phyloP scores from a whole-genome alignment of 768 basidiomycete genomes.

The Rhodosporidiobolus odoratus region DNA sequence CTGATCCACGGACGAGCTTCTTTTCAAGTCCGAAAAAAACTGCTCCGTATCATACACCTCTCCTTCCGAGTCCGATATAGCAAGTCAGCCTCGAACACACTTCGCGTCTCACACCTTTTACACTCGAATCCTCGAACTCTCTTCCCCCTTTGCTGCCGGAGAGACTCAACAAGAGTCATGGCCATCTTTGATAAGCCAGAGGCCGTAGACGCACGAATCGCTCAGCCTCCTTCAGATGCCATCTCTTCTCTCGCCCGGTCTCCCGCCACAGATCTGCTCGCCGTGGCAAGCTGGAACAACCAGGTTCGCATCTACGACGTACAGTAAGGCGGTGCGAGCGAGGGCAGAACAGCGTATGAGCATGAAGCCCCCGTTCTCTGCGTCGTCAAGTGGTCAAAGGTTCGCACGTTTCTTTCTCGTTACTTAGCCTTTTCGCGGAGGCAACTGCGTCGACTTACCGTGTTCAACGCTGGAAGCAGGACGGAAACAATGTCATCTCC shows the following conservation, averaged over 20 bases:
- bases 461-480: background rate
- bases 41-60: no score
- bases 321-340: constrained; percentile 61
- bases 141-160: background rate
- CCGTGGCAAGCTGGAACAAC: constrained; percentile 90
- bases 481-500: constrained; percentile 79
- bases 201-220: constrained; percentile 70
- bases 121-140: background rate
- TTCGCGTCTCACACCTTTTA: background rate
- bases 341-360: constrained; percentile 80
- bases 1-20: no score
- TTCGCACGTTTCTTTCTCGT: constrained; percentile 47
- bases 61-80: no score
- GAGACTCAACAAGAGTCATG: background rate
- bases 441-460: no score
- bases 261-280: constrained; percentile 78
- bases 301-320: constrained; percentile 88
- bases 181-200: constrained; percentile 26
- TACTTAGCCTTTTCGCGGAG: no score
- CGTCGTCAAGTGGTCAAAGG: constrained; percentile 86
- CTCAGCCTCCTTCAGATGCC: constrained; percentile 74
- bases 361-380: constrained; percentile 85
- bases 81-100: no score
- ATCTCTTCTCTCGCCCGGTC: constrained; percentile 81
- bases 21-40: no score